Evolutionary conservation across 2,329 filamentous ascomycete genomes (phyloP), one percentile per base, ranked within the genome.

Genomic region (Aspergillus versicolor): DNA sequence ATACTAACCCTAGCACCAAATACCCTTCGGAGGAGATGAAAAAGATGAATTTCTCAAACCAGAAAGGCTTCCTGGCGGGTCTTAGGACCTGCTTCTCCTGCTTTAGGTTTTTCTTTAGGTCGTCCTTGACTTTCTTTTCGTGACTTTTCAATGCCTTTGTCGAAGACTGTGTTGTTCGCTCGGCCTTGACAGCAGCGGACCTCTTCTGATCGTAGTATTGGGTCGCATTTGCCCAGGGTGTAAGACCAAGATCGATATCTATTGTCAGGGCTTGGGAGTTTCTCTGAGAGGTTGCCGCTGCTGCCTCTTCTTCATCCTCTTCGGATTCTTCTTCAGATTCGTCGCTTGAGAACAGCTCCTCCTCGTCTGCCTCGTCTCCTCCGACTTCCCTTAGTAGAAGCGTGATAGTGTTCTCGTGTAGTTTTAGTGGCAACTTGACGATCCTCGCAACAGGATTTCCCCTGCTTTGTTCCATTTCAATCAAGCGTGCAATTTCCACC

Each of bases 1-100:
- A 22, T 34, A 69, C 70, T 44, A 68, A 76, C 74, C 87, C 93
- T 15, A 99, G 82, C 0, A 97, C 90, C 5, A 99, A 82, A 71
- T 97, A 97, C 4, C 93, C 92, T 69, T 99, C 94, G 0, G 92
- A 95, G 0, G 92, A 97, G 65, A 97, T 84, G 76, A 99, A 99
- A 83, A 91, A 97, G 27, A 87, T 80, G 67, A 96, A 99, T 74
- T 99, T 99, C 69, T 99, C 94, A 65, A 97, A 99, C 94, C 94
- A 99, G 67, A 92, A 84, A 63, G 88, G 88, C 67, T 87, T 89
- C 55, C 94, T 85, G 8, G 96, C 88, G 0, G 89, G 91, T 45
- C 92, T 87, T 9, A 97, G 77, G 2, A 95, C 79, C 19, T 91
- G 88, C 72, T 96, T 97, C 75, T 97, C 94, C 69, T 94, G 89